phyloP scores from a whole-genome alignment of 768 basidiomycete genomes.

The Boletus patriciae region DNA sequence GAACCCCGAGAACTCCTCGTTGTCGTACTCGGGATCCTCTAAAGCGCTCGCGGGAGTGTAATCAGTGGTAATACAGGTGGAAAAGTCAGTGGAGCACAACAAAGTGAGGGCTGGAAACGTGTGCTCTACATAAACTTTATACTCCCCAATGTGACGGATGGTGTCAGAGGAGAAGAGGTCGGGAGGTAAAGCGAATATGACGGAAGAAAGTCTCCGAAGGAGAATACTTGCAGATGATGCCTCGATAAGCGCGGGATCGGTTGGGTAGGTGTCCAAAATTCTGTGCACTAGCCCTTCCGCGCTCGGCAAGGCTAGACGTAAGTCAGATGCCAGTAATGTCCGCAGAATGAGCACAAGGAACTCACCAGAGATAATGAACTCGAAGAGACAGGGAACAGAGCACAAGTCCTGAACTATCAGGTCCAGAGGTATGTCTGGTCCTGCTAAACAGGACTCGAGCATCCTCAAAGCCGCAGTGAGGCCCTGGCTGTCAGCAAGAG shows the following conservation, averaged over 20 bases:
- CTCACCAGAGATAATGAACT: constrained; percentile 32
- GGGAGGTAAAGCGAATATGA: constrained; percentile 25
- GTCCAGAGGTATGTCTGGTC: constrained; percentile 17
- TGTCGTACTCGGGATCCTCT: constrained; percentile 5
- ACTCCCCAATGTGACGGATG: constrained; percentile 14
- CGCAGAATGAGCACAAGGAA: neutral
- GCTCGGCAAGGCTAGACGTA: constrained; percentile 14
- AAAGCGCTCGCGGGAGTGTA: neutral
- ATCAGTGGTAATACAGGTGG: neutral
- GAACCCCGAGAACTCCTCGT: constrained; percentile 6
- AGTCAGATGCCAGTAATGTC: neutral
- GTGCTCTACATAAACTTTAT: constrained; percentile 24
- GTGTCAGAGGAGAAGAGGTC: constrained; percentile 12
- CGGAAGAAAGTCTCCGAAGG: constrained; percentile 27
- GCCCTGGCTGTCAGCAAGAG: constrained; percentile 21
- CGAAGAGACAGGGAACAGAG: constrained; percentile 27
- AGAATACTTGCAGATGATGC: constrained; percentile 23
- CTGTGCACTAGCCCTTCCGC: constrained; percentile 18
- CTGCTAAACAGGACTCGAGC: constrained; percentile 29
- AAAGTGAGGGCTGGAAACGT: constrained; percentile 20
- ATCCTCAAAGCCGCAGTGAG: constrained; percentile 13
- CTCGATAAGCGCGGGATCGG: constrained; percentile 18
- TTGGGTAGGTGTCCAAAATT: constrained; percentile 38
- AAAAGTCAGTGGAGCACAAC: constrained; percentile 20
- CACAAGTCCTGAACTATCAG: constrained; percentile 31